A percentile compares a stretch with the other conserved stretches of the same genome.
Evolutionary conservation across 257 asterid species (phyloP).

Genomic region (Gentiana macrophylla): DNA sequence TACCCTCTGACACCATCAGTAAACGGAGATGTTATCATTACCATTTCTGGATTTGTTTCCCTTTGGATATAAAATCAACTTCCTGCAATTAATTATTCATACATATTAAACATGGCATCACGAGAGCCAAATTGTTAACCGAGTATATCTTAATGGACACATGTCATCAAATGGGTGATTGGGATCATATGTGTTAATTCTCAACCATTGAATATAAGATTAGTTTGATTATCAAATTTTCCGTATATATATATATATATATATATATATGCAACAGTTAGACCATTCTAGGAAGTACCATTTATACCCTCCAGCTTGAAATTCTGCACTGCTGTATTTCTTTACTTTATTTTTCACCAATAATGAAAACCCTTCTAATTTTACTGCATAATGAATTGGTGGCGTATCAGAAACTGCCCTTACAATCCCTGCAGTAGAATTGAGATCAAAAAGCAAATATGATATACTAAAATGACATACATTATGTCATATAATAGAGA

Average conservation of each 20-base stretch:
- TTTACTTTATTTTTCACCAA: slow-evolving; percentile 34
- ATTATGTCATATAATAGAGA: no score
- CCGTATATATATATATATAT: no score
- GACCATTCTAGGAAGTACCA: slow-evolving; percentile 46
- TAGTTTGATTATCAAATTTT: no score
- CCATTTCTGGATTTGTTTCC: slow-evolving; percentile 56
- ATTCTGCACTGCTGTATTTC: slow-evolving; percentile 27
- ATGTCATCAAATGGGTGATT: no score
- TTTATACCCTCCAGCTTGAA: slow-evolving; percentile 66
- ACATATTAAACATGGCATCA: no score
- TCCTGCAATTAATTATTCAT: slow-evolving; percentile 26
- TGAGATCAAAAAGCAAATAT: no score
- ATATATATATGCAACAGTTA: no score
- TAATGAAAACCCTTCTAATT: slow-evolving; percentile 35
- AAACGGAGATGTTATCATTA: slow-evolving; percentile 43
- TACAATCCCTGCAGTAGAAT: slow-evolving; percentile 9
- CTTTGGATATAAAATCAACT: slow-evolving; percentile 46
- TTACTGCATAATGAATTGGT: slow-evolving; percentile 39
- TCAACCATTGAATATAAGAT: no score
- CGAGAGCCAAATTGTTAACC: no score
- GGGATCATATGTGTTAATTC: no score
- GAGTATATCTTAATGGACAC: no score
- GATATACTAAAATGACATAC: no score
- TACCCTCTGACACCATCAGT: slow-evolving; percentile 31
- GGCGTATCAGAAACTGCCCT: slow-evolving; percentile 30